Base-by-base conservation (phyloP, 352 stramenopile species). In the Globisporangium uncinulatum region DNA sequence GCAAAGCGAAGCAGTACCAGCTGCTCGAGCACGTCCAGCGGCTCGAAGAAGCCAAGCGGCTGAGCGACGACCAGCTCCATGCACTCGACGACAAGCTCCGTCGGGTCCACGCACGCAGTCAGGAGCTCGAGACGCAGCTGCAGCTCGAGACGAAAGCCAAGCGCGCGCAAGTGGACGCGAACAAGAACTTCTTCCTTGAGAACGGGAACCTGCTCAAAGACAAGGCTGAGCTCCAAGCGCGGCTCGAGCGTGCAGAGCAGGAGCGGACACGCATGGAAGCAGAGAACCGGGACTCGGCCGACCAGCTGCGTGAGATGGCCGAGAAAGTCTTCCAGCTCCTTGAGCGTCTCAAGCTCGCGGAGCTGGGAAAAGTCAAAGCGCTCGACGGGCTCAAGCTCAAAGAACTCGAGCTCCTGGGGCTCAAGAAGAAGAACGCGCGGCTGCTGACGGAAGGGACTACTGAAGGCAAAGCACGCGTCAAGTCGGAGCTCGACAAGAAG, bases 1-100 rank as follows among this genome's bases (percentile, higher is more conserved):
- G 95, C 47, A 99, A 98, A 68, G 94, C 98, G 66, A 98, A 99
- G 54, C 95, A 98, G 66, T 98, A 98, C 57, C 92, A 98, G 65
- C 75, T 98, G 2, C 74, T 99, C 9, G 94, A 98, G 55, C 98
- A 98, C 68, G 73, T 98, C 32, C 95, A 98, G 71, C 88, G 93
- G 48, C 88, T 98, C 39, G 95, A 99, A 50, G 91, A 98, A 54
- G 67, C 79, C 20, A 97, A 97, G 71, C 87, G 89, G 17, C 87
- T 97, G 54, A 86, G 83, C 10, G 94, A 98, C 51, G 93, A 98
- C 70, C 89, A 95, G 55, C 69, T 94, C 2, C 77, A 78, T 3
- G 86, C 78, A 21, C 78, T 96, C 59, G 92, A 98, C 67, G 90
- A 98, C 13, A 96, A 95, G 52, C 57, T 97, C 10, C 85, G 86